Base-by-base conservation (phyloP, 805 yeast species). In the Tetrapisispora taiwanensis region DNA sequence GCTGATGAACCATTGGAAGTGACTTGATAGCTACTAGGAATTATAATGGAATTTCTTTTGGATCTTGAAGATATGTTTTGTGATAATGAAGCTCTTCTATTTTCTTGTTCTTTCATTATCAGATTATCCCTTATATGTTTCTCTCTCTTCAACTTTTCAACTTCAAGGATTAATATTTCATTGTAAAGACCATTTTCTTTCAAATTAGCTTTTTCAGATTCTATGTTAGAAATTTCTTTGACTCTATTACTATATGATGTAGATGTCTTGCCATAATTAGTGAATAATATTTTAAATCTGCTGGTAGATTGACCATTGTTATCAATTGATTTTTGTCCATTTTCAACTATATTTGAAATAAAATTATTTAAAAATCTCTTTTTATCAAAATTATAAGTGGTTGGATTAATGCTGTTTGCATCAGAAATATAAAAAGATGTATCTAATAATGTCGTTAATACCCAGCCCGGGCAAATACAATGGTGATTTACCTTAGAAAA, bases 381-480 rank as follows among this genome's bases (percentile, higher is more conserved):
- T 65, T 90, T 90, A 62, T 87, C 95, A 63, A 89, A 90, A 57
- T 90, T 89, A 53, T 89, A 77, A 48, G 82, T 66, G 30, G 72
- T 69, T 2, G 81, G 72, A 54, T 80, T 76, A 47, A 74, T 79
- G 33, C 77, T 72, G 42, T 81, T 75, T 77, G 79, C 84, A 54
- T 83, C 84, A 17, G 96, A 95, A 42, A 87, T 79, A 55, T 75
- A 80, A 49, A 83, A 79, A 1, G 81, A 78, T 47, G 81, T 76
- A 55, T 85, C 95, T 44, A 88, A 59, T 49, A 90, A 66, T 48
- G 94, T 78, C 53, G 84, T 90, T 20, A 83, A 69, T 41, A 87
- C 70, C 97, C 97, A 90, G 10, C 97, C 97, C 47, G 87, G 76
- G 56, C 96, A 89, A 2, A 95, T 92, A 6, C 87, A 76, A 41